These are phyloP conservation scores for Starmera caribaea DNA, from an alignment of 805 yeast species.

Conservation along the genomic window DNA sequence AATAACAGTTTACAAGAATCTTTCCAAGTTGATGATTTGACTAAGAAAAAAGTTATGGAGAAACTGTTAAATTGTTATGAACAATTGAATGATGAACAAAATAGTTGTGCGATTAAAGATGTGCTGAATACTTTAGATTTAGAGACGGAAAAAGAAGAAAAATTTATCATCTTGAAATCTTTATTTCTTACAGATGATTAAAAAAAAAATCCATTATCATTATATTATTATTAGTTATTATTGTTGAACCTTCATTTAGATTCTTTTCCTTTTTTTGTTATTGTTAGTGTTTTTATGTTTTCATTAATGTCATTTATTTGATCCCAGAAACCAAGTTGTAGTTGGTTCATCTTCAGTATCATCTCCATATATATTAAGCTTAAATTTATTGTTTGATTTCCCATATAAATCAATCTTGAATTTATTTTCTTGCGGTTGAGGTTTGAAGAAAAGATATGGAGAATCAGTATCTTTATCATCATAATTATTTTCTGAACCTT, in stretches of 20 bases:
- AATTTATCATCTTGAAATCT: not conserved
- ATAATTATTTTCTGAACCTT: conserved; percentile 1
- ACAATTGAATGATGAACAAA: conserved; percentile 8
- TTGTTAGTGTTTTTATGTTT: not conserved
- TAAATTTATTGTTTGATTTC: conserved; percentile 15
- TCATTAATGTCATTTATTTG: conserved; percentile 8
- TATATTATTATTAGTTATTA: not conserved
- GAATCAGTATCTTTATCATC: not conserved
- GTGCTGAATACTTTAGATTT: conserved; percentile 2
- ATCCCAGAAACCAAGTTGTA: conserved; percentile 16
- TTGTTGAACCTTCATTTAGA: not conserved
- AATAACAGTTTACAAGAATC: conserved; percentile 28
- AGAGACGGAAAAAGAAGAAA: not conserved
- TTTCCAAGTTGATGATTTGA: conserved; percentile 26
- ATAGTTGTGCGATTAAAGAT: conserved; percentile 6
- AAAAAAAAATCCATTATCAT: not conserved
- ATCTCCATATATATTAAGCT: conserved; percentile 12
- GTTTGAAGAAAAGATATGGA: not conserved
- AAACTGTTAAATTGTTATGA: conserved; percentile 19
- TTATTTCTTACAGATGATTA: not conserved
- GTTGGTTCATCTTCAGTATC: conserved; percentile 4
- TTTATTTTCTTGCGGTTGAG: conserved; percentile 1
- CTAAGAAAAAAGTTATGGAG: conserved; percentile 24
- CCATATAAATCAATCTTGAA: conserved; percentile 19
- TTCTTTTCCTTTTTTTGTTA: not conserved